These are phyloP conservation scores for Camellia japonica DNA, from an alignment of 148 eudicot genomes.

Conservation along the genomic window DNA sequence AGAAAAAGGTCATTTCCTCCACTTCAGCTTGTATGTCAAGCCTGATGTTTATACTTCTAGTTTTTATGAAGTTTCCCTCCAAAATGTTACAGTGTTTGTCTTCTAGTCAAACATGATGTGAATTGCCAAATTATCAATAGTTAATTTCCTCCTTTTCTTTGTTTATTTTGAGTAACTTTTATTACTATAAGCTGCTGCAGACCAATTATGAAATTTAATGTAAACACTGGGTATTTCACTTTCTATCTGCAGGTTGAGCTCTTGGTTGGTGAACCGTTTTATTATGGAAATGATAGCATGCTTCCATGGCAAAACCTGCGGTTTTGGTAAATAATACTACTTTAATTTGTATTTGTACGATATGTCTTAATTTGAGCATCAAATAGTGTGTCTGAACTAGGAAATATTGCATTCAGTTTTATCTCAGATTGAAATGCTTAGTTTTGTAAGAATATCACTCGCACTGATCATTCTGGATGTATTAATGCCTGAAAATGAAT, in stretches of 20 bases:
- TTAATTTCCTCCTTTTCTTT: slow-evolving; percentile 3
- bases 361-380: slow-evolving; percentile 1
- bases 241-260: slow-evolving; percentile 59
- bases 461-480: slow-evolving; percentile 5
- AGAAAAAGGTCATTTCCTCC: slow-evolving; percentile 46
- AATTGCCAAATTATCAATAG: background rate
- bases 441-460: background rate
- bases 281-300: slow-evolving; percentile 61
- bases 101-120: background rate
- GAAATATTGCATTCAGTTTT: background rate
- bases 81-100: background rate
- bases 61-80: background rate
- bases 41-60: background rate
- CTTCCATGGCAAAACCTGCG: slow-evolving; percentile 93
- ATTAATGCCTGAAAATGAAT: background rate
- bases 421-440: background rate
- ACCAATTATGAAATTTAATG: background rate
- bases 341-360: background rate
- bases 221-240: background rate
- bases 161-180: background rate
- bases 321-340: slow-evolving; percentile 55
- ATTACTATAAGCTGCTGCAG: background rate
- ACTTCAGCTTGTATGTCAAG: background rate
- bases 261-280: slow-evolving; percentile 84
- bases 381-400: background rate